Evolutionary conservation across 805 yeast species (phyloP), one percentile per base, ranked within the genome.

Genomic region (Barnettozyma salicaria): DNA sequence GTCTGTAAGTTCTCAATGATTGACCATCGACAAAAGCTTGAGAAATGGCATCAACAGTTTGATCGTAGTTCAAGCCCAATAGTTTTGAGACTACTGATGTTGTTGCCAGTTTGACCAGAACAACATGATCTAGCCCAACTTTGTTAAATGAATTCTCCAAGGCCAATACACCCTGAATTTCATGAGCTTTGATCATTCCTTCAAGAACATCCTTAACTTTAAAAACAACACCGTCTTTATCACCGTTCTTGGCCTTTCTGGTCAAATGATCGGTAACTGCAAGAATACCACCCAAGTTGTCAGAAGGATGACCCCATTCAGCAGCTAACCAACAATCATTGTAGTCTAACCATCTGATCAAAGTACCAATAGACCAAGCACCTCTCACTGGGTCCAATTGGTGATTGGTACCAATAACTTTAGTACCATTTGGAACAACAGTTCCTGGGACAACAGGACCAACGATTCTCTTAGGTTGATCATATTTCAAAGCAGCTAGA

Each of bases 271-370:
- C 80, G 22, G 79, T 71, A 23, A 76, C 75, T 2, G 80, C 76
- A 11, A 75, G 54, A 40, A 75, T 73, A 35, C 77, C 76, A 32
- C 80, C 80, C 34, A 75, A 49, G 53, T 75, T 75, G 50, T 75
- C 81, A 22, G 77, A 70, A 18, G 80, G 81, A 54, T 75, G 81
- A 4, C 81, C 81, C 80, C 81, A 75, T 54, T 76, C 80, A n/a
- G 78, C 79, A 33, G 80, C 81, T 27, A 75, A 56, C 80, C 80
- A 75, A 55, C 80, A 75, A 52, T 75, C 80, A 44, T 75, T 75
- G 60, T 66, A 75, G 47, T 75, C 81, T 39, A 75, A 57, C 80
- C 80, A 75, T 40, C 81, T 64, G 48, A 75, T 72, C 40, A 68
- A 55, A 16, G 78, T 68, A 8, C 80, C 80, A 41, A 73, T 70